Base-by-base conservation (phyloP, 2,329 filamentous ascomycete genomes). In the Epichloe aotearoae region DNA sequence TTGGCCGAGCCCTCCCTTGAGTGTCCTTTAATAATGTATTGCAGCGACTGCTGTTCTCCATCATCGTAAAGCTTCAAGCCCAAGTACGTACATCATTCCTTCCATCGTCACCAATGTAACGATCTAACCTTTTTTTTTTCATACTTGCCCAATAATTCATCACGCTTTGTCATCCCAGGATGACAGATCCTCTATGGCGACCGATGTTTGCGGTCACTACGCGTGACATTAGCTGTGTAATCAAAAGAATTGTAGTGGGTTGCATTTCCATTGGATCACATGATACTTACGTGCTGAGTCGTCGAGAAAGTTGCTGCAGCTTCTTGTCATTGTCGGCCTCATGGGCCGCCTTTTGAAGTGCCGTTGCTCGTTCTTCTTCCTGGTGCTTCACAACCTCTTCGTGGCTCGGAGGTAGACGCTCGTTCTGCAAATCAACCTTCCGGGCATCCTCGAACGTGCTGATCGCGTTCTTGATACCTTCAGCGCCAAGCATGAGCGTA, bases 381-480 rank as follows among this genome's bases (percentile, higher is more conserved):
- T 83, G 87, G 66, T 85, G 87, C 68, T 83, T 83, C 56, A 83
- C 78, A 19, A 97, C 90, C 69, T 98, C 93, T 46, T 97, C 91
- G 55, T 93, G 86, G 56, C 81, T 93, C 0, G 93, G 93, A 47
- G 93, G 93, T 56, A 98, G 75, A 55, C 88, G 80, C 72, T 98
- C 93, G 67, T 98, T 98, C 71, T 97, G 90, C 55, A 97, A 63
- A 71, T 98, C 93, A 46, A 98, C 90, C 75, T 96, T 97, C 56
- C 89, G 79, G 15, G 93, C 93, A 67, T 98, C 93, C 66, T 98
- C 93, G 59, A 98, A 98, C 59, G 82, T 94, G 69, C 82, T 91
- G 61, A 98, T 98, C 36, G 93, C 93, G 62, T 96, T 90, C 76
- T 97, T 98, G 74, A 97, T 96, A 53, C 93, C 93, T 70, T 98